phyloP scores from a whole-genome alignment of 83 land plant species.

The Thuja plicata region DNA sequence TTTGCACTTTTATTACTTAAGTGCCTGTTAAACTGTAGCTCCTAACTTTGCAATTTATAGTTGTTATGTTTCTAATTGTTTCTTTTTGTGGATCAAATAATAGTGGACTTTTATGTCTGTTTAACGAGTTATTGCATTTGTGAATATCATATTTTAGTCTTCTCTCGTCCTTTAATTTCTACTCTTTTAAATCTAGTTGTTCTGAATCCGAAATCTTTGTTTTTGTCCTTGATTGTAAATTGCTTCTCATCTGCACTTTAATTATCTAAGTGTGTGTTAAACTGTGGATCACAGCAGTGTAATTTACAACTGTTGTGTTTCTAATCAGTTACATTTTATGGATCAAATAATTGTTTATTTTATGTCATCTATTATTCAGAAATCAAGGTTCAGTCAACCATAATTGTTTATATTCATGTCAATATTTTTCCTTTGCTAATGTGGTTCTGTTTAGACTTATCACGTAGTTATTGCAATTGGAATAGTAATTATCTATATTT shows the following conservation, averaged over 20 bases:
- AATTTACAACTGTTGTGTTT: not conserved
- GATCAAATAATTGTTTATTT: not conserved
- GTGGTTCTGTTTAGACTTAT: not conserved
- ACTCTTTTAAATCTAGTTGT: not conserved
- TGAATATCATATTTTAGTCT: slow-evolving; percentile 95
- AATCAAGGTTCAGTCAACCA: not conserved
- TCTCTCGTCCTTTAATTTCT: not conserved
- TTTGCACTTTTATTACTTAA: not conserved
- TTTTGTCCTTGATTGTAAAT: not conserved
- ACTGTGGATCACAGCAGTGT: not conserved
- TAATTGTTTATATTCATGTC: not conserved
- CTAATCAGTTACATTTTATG: not conserved
- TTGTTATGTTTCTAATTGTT: not conserved
- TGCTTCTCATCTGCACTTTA: not conserved
- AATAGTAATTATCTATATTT: not conserved
- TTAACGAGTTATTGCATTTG: slow-evolving; percentile 87
- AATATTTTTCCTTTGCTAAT: not conserved
- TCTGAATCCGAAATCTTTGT: not conserved
- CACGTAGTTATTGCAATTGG: not conserved
- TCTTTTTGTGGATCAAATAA: not conserved
- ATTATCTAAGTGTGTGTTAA: not conserved
- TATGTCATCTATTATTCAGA: not conserved
- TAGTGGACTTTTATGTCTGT: not conserved
- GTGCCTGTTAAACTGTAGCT: not conserved
- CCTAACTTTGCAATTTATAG: not conserved